These are phyloP conservation scores for Spiromastix sp. DNA, from an alignment of 2,329 filamentous ascomycete species.

Conservation along the genomic window DNA sequence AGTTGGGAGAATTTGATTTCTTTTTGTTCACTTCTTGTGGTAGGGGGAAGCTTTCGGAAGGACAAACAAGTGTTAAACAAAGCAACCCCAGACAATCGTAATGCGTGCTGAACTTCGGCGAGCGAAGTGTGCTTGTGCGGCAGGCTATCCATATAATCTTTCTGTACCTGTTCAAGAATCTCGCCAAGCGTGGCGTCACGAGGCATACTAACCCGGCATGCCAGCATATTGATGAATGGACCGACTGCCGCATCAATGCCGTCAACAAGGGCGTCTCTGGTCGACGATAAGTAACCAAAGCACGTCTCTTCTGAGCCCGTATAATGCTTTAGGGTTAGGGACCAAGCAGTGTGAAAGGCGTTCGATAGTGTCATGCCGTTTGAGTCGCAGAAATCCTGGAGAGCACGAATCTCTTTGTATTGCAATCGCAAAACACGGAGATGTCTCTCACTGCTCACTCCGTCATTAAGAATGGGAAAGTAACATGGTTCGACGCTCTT, in stretches of 20 bases:
- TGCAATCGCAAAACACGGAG: no score
- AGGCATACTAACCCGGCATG: constrained; percentile 31
- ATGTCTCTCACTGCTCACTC: no score
- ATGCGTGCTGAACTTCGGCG: constrained; percentile 31
- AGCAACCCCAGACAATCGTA: background rate
- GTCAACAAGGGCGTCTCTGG: constrained; percentile 41
- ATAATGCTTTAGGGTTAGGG: constrained; percentile 39
- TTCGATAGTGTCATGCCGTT: constrained; percentile 35
- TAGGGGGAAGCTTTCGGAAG: background rate
- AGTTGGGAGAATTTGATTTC: constrained; percentile 2
- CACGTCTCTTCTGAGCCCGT: constrained; percentile 39
- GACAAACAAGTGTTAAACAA: constrained; percentile 8
- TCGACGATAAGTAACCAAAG: constrained; percentile 46
- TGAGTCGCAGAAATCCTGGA: constrained; percentile 18
- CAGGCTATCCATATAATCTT: constrained; percentile 47
- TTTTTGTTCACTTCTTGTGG: background rate
- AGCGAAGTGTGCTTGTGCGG: constrained; percentile 50
- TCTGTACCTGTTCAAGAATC: constrained; percentile 48
- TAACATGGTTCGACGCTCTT: constrained; percentile 30
- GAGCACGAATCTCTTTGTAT: no score
- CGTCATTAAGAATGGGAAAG: constrained; percentile 23
- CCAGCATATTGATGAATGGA: constrained; percentile 24
- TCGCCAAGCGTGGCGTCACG: constrained; percentile 29
- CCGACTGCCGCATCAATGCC: constrained; percentile 42
- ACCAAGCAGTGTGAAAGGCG: constrained; percentile 44